Evolutionary conservation across 768 basidiomycete species (phyloP).

Genomic region (Suillus discolor): DNA sequence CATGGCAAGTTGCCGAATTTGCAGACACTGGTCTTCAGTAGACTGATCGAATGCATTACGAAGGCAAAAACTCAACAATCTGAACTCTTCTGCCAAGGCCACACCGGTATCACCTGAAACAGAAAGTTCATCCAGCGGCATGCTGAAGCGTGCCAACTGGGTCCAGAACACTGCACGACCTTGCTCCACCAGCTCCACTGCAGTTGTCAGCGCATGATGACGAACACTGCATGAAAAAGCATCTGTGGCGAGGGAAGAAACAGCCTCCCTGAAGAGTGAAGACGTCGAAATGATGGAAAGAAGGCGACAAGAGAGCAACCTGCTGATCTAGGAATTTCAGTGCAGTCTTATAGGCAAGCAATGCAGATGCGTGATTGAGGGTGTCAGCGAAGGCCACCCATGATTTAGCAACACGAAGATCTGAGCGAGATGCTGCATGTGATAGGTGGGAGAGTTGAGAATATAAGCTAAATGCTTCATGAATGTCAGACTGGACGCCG

Average conservation of each 20-base stretch:
- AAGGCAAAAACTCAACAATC: slow-evolving; percentile 6
- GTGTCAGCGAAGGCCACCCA: background rate
- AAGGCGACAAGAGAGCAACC: background rate
- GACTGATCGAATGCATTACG: background rate
- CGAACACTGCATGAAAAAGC: slow-evolving; percentile 29
- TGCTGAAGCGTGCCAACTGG: slow-evolving; percentile 27
- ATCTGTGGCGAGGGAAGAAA: slow-evolving; percentile 19
- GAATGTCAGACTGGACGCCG: background rate
- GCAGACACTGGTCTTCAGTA: slow-evolving; percentile 18
- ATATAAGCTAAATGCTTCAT: background rate
- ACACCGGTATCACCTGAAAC: slow-evolving; percentile 12
- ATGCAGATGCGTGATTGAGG: background rate
- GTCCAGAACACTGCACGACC: slow-evolving; percentile 33
- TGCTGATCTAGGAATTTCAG: slow-evolving; percentile 6
- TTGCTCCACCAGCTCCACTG: slow-evolving; percentile 39
- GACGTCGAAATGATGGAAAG: background rate
- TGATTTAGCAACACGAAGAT: background rate
- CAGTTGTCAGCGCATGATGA: slow-evolving; percentile 18
- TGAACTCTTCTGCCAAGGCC: slow-evolving; percentile 26
- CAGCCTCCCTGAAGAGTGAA: background rate
- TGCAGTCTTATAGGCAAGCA: slow-evolving; percentile 7
- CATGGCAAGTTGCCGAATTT: slow-evolving; percentile 15
- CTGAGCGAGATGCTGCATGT: background rate
- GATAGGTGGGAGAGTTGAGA: background rate
- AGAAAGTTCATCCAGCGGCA: slow-evolving; percentile 15